Conservation (phyloP, 2,329 filamentous ascomycete genomes). For the Aureobasidium pullulans region DNA sequence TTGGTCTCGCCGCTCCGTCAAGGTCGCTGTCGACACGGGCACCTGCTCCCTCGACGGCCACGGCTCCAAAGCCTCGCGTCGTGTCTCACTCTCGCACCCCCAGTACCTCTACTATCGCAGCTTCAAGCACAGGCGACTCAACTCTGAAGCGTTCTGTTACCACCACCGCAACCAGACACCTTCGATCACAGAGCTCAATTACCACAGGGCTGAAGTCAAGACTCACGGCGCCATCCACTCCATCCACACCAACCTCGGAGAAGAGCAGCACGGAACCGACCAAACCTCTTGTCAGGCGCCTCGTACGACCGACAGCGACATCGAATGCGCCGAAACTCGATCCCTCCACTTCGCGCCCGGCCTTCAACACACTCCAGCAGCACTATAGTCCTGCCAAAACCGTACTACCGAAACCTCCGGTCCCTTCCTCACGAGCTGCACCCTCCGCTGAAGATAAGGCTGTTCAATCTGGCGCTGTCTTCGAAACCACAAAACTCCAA, state of each 20-base stretch:
- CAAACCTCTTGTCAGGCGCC: background rate
- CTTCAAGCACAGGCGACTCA: background rate
- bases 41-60: background rate
- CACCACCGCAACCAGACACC: background rate
- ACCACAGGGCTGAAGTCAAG: background rate
- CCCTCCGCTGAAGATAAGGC: slow-evolving; percentile 56
- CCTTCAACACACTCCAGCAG: slow-evolving; percentile 58
- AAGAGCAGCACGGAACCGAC: background rate
- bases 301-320: background rate
- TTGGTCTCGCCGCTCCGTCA: background rate
- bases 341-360: slow-evolving; percentile 33
- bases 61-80: background rate
- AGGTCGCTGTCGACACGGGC: background rate
- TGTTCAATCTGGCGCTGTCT: slow-evolving; percentile 46
- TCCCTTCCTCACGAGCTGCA: slow-evolving; percentile 38
- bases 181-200: slow-evolving; percentile 1
- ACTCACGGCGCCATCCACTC: background rate
- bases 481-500: slow-evolving; percentile 35
- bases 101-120: background rate
- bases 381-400: slow-evolving; percentile 60
- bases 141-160: background rate
- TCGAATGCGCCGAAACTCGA: background rate
- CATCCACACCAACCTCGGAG: background rate
- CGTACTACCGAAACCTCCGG: slow-evolving; percentile 54
- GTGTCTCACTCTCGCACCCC: background rate